Evolutionary conservation across 805 yeast species (phyloP).

Genomic region (Cephaloascus fragrans): DNA sequence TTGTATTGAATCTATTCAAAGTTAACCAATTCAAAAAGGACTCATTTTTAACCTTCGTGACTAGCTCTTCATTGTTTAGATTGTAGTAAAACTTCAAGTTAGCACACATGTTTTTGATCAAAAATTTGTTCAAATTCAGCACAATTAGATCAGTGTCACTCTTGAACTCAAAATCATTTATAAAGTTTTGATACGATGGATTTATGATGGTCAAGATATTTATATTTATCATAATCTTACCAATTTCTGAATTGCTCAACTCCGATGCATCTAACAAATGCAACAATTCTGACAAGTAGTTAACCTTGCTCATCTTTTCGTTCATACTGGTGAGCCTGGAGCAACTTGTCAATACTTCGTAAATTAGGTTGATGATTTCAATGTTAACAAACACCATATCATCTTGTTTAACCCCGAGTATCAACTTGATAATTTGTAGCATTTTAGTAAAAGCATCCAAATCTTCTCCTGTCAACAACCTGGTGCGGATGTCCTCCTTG

Average conservation of each 20-base stretch:
- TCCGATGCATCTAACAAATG: neutral
- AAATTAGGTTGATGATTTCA: neutral
- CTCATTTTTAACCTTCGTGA: conserved; percentile 11
- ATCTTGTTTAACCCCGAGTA: neutral
- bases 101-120: neutral
- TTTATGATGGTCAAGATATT: neutral
- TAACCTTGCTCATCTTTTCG: no score
- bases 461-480: neutral
- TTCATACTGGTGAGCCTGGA: no score
- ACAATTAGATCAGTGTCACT: neutral
- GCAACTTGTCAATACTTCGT: neutral
- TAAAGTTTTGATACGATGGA: no score
- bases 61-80: conserved; percentile 13
- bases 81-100: conserved; percentile 6
- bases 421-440: neutral
- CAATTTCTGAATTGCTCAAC: neutral
- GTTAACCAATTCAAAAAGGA: conserved; percentile 24
- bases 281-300: neutral
- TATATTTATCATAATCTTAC: neutral
- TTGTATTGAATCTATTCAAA: conserved; percentile 12
- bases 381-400: neutral
- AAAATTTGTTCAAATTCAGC: no score
- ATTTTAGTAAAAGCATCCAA: no score
- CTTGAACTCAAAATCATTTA: neutral
- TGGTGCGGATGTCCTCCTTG: neutral